Conservation (phyloP, 2,329 filamentous ascomycete species). For the Dactylellina drechsleri region DNA sequence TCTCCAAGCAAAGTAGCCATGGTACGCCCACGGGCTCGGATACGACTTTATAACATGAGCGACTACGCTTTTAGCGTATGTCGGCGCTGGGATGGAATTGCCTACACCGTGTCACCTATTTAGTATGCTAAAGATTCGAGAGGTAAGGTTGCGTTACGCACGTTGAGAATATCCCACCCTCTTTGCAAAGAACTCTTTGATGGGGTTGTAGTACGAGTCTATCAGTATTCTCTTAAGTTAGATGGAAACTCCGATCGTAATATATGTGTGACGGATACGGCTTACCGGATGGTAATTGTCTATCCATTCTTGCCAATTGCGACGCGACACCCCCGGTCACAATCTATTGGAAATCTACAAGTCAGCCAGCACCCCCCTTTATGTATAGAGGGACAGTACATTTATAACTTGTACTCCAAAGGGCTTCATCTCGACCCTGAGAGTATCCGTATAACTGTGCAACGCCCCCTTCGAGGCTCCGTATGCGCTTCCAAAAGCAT, state of each 20-base stretch:
- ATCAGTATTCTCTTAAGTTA: neutral
- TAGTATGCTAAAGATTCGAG: too few relatives aligned
- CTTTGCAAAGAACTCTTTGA: conserved; percentile 52
- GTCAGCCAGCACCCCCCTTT: too few relatives aligned
- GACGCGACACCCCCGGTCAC: conserved; percentile 56
- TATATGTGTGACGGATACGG: neutral
- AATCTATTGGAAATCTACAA: conserved; percentile 30
- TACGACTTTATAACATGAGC: conserved; percentile 53
- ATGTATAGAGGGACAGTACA: neutral
- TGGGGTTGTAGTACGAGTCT: conserved; percentile 56
- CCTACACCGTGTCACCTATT: conserved; percentile 14
- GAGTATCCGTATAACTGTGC: conserved; percentile 61
- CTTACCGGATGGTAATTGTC: conserved; percentile 35
- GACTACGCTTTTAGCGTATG: conserved; percentile 56
- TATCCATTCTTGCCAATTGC: conserved; percentile 48
- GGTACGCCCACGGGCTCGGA: conserved; percentile 55
- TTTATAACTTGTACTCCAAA: conserved; percentile 55
- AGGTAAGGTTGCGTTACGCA: neutral
- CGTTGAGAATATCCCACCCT: conserved; percentile 56
- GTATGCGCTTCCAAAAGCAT: conserved; percentile 63
- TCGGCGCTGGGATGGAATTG: conserved; percentile 52
- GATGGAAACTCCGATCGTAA: neutral
- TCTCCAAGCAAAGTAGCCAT: conserved; percentile 54
- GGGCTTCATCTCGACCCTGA: conserved; percentile 63
- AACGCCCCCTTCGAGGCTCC: conserved; percentile 64